phyloP scores from a whole-genome alignment of 2,329 filamentous ascomycete species.

The Erysiphe neolycopersici region DNA sequence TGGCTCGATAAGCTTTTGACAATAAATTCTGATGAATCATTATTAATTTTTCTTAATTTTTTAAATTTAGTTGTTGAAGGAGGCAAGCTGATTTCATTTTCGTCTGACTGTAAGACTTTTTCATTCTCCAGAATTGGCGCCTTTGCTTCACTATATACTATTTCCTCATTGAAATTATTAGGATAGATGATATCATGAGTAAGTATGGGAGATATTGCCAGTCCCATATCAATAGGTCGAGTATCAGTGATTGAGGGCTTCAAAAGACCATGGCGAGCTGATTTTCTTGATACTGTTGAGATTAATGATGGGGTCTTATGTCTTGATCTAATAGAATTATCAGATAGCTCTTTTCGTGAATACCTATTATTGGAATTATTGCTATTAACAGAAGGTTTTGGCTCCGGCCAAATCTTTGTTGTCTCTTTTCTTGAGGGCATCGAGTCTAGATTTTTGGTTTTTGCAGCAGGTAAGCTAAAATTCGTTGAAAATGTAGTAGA shows the following conservation, averaged over 20 bases:
- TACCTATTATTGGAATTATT: not conserved
- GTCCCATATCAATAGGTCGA: conserved; percentile 6
- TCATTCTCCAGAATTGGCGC: too few species aligned
- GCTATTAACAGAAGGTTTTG: not conserved
- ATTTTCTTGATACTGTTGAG: conserved; percentile 7
- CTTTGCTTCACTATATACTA: too few species aligned
- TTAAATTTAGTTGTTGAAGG: too few species aligned
- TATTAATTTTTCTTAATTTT: too few species aligned
- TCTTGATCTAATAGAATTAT: conserved; percentile 4
- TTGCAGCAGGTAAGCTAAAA: conserved; percentile 10
- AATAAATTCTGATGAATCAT: too few species aligned
- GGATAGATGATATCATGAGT: not conserved
- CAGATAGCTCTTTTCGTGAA: conserved; percentile 2
- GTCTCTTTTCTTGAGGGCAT: not conserved
- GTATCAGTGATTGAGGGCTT: conserved; percentile 6
- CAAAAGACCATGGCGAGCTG: conserved; percentile 9
- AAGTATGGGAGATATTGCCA: conserved; percentile 8
- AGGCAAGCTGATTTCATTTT: too few species aligned
- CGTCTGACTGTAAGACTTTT: too few species aligned
- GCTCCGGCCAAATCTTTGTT: not conserved
- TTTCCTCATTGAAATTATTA: too few species aligned
- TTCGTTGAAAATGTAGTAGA: conserved; percentile 9
- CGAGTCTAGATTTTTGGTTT: conserved; percentile 1
- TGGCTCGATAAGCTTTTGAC: too few species aligned
- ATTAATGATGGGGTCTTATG: conserved; percentile 6